Conservation (phyloP, 177 flowering plant genomes). For the Vitis hybrid region DNA sequence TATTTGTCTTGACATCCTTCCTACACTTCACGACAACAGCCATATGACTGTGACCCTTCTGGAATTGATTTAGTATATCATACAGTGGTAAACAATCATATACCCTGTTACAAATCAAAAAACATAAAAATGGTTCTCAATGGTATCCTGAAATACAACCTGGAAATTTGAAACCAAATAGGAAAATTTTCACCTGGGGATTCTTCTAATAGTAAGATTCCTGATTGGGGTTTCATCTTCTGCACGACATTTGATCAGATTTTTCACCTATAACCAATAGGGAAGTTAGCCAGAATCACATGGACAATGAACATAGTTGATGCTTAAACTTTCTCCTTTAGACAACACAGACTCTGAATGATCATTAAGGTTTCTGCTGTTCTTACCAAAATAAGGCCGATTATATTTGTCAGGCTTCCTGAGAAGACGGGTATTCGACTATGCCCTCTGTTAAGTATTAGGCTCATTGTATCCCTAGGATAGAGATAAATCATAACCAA, state of each 20-base stretch:
- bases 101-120: conserved; percentile 29
- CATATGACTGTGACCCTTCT: conserved; percentile 61
- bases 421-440: conserved; percentile 71
- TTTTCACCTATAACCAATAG: conserved; percentile 48
- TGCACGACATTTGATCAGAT: conserved; percentile 42
- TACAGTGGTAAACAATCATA: conserved; percentile 43
- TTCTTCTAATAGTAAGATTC: conserved; percentile 48
- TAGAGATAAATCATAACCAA: background rate
- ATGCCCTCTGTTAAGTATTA: conserved; percentile 55
- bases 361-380: background rate
- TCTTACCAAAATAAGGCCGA: conserved; percentile 63
- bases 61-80: conserved; percentile 53
- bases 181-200: conserved; percentile 37
- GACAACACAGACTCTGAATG: background rate
- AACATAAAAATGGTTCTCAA: background rate
- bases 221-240: conserved; percentile 58
- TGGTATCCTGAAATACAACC: background rate
- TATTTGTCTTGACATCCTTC: conserved; percentile 14
- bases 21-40: conserved; percentile 33
- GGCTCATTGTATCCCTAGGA: conserved; percentile 52
- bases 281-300: background rate
- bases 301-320: background rate
- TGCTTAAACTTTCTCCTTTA: background rate
- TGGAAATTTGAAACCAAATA: conserved; percentile 5
- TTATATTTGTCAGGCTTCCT: conserved; percentile 45